Conservation (phyloP, 192 early-diverging fungal species). For the Martensiomyces pterosporus region DNA sequence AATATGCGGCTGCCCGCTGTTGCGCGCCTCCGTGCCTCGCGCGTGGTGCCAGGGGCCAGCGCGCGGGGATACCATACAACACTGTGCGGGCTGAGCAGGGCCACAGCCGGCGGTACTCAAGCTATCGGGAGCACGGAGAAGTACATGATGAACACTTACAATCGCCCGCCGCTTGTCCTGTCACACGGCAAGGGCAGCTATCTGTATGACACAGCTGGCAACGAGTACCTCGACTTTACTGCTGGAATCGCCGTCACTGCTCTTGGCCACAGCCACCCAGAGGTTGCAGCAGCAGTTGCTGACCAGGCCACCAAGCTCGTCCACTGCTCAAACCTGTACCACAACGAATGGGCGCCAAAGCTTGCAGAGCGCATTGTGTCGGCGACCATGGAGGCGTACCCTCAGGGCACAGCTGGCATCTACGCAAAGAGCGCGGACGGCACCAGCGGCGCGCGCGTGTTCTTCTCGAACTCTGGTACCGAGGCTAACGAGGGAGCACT, state of each 20-base stretch:
- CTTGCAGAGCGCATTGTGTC: conserved; percentile 74
- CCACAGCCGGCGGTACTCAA: no score
- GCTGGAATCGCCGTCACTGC: conserved; percentile 95
- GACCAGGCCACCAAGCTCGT: conserved; percentile 83
- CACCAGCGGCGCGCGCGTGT: conserved; percentile 63
- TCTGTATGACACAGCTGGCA: conserved; percentile 71
- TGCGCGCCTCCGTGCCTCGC: no score
- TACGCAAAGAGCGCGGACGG: conserved; percentile 26
- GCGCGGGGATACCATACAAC: no score
- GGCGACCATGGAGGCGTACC: conserved; percentile 48
- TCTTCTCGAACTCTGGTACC: conserved; percentile 95
- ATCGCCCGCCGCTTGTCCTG: conserved; percentile 67
- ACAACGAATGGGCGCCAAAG: conserved; percentile 79
- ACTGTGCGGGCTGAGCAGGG: no score
- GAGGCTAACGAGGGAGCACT: conserved; percentile 98
- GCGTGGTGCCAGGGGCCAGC: conserved; percentile 2
- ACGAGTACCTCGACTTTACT: conserved; percentile 85
- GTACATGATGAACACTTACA: conserved; percentile 66
- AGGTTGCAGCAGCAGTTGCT: conserved; percentile 63
- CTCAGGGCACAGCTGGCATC: conserved; percentile 47
- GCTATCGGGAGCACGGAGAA: conserved; percentile 33
- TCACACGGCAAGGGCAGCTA: conserved; percentile 78
- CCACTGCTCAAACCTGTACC: conserved; percentile 90
- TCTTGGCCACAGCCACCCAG: conserved; percentile 81
- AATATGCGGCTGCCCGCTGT: no score